phyloP scores from a whole-genome alignment of 306 rosid species.

The Castanopsis chinensis region DNA sequence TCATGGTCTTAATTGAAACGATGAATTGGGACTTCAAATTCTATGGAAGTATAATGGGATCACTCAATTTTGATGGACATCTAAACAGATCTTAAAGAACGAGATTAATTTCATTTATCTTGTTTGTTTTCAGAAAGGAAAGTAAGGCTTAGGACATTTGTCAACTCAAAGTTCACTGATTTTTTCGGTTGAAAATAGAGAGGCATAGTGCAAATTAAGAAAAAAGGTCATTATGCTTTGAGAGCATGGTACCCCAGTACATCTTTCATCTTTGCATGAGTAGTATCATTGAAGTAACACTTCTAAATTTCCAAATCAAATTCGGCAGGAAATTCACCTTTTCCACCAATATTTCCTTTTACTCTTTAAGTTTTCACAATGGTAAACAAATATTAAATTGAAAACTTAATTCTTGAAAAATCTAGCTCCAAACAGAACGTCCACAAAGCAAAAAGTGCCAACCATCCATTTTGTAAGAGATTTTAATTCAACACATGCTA shows the following conservation, averaged over 20 bases:
- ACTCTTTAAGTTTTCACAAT: background rate
- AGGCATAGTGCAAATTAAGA: background rate
- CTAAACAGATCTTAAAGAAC: background rate
- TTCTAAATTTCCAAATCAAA: too few species aligned
- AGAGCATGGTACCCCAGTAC: too few species aligned
- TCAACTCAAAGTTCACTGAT: background rate
- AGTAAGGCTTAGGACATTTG: too few species aligned
- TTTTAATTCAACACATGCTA: background rate
- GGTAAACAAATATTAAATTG: background rate
- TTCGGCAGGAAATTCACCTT: background rate
- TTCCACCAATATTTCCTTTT: background rate
- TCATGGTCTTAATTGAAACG: background rate
- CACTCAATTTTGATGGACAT: background rate
- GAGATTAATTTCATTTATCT: background rate
- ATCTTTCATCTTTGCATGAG: too few species aligned
- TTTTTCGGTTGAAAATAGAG: background rate
- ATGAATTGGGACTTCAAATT: too few species aligned
- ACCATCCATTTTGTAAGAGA: background rate
- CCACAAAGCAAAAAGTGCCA: background rate
- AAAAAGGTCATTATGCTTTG: background rate
- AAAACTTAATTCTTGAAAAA: background rate
- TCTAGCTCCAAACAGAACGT: background rate
- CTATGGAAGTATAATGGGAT: background rate
- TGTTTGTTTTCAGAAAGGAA: background rate
- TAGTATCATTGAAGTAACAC: too few species aligned